phyloP scores from a whole-genome alignment of 345 rosid species.

The Noccaea bulbosa region DNA sequence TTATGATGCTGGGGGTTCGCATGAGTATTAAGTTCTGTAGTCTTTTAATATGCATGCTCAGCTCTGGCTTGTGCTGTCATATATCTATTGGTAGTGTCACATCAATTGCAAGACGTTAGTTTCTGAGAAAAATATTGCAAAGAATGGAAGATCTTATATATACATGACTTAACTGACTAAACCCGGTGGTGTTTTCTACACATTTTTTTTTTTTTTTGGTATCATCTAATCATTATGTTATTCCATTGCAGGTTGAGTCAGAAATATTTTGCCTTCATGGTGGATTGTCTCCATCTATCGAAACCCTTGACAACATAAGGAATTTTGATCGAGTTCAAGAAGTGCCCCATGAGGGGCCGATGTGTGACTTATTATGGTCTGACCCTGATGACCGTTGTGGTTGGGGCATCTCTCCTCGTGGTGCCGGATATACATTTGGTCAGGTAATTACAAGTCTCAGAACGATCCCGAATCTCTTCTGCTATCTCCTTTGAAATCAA shows the following conservation, averaged over 20 bases:
- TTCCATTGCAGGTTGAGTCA: conserved; percentile 77
- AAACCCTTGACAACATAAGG: conserved; percentile 88
- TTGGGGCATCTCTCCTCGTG: conserved; percentile 98
- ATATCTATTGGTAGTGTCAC: conserved; percentile 30
- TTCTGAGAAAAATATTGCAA: conserved; percentile 24
- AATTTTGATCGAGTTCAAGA: conserved; percentile 94
- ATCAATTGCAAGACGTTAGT: conserved; percentile 38
- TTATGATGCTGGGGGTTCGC: conserved; percentile 16
- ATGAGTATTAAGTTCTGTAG: conserved; percentile 7
- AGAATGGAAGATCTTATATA: conserved; percentile 30
- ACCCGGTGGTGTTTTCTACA: neutral
- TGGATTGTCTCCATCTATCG: conserved; percentile 91
- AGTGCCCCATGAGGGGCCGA: conserved; percentile 98
- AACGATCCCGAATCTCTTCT: conserved; percentile 10
- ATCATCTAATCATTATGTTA: conserved; percentile 7
- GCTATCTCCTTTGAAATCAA: neutral
- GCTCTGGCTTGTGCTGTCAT: conserved; percentile 12
- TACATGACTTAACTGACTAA: conserved; percentile 24
- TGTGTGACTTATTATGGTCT: conserved; percentile 99
- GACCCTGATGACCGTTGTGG: conserved; percentile 98
- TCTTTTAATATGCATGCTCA: conserved; percentile 13
- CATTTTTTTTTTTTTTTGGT: neutral
- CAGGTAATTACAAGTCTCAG: conserved; percentile 56
- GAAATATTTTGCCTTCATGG: conserved; percentile 94
- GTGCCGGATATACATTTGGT: conserved; percentile 97